Evolutionary conservation across 148 eudicot species (phyloP), one percentile per base, ranked within the genome.

Genomic region (Chenopodium quinoa): DNA sequence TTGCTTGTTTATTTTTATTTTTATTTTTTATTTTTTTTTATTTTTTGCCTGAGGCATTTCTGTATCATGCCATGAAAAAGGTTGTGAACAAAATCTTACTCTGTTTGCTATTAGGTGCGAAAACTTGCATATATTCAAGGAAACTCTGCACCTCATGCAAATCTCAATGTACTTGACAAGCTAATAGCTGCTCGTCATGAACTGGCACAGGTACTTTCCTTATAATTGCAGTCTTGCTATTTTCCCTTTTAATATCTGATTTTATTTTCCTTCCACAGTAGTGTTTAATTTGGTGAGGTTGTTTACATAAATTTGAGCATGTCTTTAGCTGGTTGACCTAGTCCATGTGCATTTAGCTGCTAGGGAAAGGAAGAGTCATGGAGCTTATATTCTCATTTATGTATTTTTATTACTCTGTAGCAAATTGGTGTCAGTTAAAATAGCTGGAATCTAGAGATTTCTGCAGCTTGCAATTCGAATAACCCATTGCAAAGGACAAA

Each of bases 101-200:
- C 62, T 47, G 10, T 29, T 17, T 76, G n/a, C 81, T 37, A 19
- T 22, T 90, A 96, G 99, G 98, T 96, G 78, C 89, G 99, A 82
- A 92, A 88, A 90, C 88, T 93, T 90, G 91, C 92, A 23, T 96
- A 93, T 82, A 82, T 90, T 52, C 83, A 79, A 79, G 98, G 98
- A 76, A 90, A 96, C 78, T 93, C 97, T 75, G 91, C 85, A 60
- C 98, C 99, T 67, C 90, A 62, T 88, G 92, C 95, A 82, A 96
- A 96, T 90, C 94, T 96, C 79, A 91, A 78, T 80, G 95, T 96
- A 81, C 95, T 96, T 82, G 94, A 92, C 85, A 90, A 91, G 90
- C 93, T 96, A 78, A 91, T 93, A 80, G 91, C 95, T 80, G 82
- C 97, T 32, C 98, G 99, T 34, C 97, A 93, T 84, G 99, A 96